These are phyloP conservation scores for Malus asiatica DNA, from an alignment of 306 rosid species.

Conservation along the genomic window DNA sequence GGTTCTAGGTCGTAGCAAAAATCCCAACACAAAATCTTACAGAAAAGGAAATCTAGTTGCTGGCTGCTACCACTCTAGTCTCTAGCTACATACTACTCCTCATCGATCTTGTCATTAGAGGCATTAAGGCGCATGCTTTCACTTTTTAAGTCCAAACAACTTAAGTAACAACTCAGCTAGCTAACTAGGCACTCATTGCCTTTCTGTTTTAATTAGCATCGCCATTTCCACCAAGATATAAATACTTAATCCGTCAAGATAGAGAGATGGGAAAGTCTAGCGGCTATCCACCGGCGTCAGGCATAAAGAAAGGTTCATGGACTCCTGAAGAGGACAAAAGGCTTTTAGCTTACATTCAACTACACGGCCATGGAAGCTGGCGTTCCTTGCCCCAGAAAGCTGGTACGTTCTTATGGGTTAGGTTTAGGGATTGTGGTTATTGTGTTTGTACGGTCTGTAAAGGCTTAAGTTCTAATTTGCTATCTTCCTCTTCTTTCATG, in stretches of 20 bases:
- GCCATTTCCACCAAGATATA: neutral
- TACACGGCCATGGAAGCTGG: slow-evolving; percentile 24
- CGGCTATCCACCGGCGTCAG: neutral
- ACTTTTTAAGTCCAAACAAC: neutral
- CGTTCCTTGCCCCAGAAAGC: slow-evolving; percentile 17
- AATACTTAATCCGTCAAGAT: neutral
- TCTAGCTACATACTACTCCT: neutral
- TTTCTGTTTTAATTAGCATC: neutral
- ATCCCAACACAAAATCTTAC: neutral
- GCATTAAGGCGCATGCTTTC: neutral
- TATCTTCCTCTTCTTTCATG: neutral
- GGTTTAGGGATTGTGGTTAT: neutral
- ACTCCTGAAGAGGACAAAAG: slow-evolving; percentile 22
- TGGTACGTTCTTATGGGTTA: neutral
- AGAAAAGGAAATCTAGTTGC: neutral
- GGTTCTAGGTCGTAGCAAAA: neutral
- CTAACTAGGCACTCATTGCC: neutral
- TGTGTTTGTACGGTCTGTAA: neutral
- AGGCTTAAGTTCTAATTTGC: too few species aligned
- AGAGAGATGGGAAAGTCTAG: neutral
- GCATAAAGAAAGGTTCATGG: slow-evolving; percentile 19
- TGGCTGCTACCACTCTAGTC: neutral
- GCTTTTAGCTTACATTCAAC: slow-evolving; percentile 10
- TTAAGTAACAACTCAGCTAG: neutral
- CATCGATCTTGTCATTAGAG: too few species aligned